Evolutionary conservation across 2,329 filamentous ascomycete species (phyloP), one percentile per base, ranked within the genome.

Genomic region (Aspergillus nomiae): DNA sequence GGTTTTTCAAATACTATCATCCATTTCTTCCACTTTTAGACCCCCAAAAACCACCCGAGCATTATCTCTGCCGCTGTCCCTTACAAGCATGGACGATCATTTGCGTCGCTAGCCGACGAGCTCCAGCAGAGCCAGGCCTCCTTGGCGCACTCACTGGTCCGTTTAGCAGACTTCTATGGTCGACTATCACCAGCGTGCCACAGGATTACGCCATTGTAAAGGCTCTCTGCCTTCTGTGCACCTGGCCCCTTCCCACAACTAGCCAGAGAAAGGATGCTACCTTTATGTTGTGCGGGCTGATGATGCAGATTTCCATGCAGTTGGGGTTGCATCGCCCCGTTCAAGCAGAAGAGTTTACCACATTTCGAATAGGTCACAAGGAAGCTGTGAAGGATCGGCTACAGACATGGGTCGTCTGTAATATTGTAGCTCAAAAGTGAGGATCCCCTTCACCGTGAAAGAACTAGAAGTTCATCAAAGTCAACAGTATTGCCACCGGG

Each of bases 241-340:
- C 86, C 19, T 89, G 87, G 87, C 87, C 87, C 6, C 74, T 89
- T 12, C 87, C 87, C 0, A 86, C 84, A 30, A 87, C 85, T 30
- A 86, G 85, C 36, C 88, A 87, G 4, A 85, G 85, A 32, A 84
- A 83, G 2, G 87, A 89, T 69, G 85, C 86, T 3, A 89, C 87
- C 0, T 88, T 88, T 69, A 88, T 88, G 81, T 79, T 88, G 7
- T 85, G 84, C 61, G 87, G 87, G 14, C 75, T 87, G 64, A 89
- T 89, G 87, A 87, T 89, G 82, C 86, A 89, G 69, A 83, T 88
- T 59, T 86, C 87, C 12, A 86, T 88, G 82, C 86, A 89, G 66
- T 83, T 88, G 64, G 87, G 87, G 19, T 74, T 89, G 21, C 87
- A 89, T 69, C 82, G 86, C 34, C 87, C 87, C 0, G 86, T 86